Percentiles rank a stretch among this genome's conserved stretches.
These are phyloP conservation scores for Alloteropsis semialata DNA, from an alignment of 176 grass and related monocot genomes.

Conservation along the genomic window DNA sequence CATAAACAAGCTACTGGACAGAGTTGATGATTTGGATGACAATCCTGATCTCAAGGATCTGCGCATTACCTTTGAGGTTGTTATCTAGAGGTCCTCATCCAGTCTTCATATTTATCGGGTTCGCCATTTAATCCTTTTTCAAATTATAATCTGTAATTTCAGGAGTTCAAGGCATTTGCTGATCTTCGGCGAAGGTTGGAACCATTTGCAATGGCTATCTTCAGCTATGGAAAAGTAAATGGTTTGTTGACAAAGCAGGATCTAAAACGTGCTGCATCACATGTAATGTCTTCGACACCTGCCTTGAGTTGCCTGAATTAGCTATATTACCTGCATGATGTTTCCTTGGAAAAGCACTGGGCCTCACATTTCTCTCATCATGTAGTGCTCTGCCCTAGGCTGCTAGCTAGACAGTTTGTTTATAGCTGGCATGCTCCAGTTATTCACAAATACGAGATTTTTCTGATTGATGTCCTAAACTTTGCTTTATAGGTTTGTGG, in stretches of 20 bases:
- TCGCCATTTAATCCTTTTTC: neutral
- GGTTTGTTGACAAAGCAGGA: constrained; percentile 93
- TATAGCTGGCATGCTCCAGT: neutral
- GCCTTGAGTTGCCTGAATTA: neutral
- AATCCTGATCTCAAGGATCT: constrained; percentile 61
- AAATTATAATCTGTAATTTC: constrained; percentile 12
- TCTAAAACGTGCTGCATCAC: constrained; percentile 74
- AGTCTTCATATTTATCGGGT: neutral
- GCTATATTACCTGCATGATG: neutral
- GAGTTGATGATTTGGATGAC: constrained; percentile 70
- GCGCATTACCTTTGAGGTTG: constrained; percentile 80
- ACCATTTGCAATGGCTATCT: constrained; percentile 82
- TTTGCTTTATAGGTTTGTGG: constrained; percentile 70
- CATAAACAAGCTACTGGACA: constrained; percentile 81
- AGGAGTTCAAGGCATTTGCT: constrained; percentile 95
- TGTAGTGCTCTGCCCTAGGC: neutral
- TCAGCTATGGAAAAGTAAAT: constrained; percentile 87
- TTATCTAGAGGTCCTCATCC: neutral
- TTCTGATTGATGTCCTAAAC: neutral
- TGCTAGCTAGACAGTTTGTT: neutral
- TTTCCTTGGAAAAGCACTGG: neutral
- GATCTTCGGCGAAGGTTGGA: constrained; percentile 76
- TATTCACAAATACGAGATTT: neutral
- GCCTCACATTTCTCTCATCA: neutral
- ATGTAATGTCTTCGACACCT: constrained; percentile 50